Percentiles rank a stretch among this genome's conserved stretches.
Conservation (phyloP, 768 basidiomycete genomes). For the Pilatotrama ljubarskyi region DNA sequence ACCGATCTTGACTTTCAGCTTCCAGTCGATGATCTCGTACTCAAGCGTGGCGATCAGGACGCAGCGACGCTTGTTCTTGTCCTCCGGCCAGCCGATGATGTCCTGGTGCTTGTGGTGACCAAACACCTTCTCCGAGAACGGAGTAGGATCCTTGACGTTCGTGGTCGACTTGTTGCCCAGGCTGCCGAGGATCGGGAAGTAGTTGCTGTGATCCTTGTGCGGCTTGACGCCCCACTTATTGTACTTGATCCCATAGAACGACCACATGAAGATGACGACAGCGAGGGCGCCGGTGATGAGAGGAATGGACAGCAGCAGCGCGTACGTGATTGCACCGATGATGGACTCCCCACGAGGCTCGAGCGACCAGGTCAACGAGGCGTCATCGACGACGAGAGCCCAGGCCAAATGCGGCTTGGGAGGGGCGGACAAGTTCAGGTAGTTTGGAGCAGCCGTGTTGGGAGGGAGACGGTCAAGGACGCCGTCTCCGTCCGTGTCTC, state of each 20-base stretch:
- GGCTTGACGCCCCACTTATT: conserved; percentile 88
- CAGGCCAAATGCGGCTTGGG: conserved; percentile 87
- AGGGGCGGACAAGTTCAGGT: conserved; percentile 88
- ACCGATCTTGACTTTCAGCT: conserved; percentile 96
- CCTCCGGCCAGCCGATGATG: conserved; percentile 96
- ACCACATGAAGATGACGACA: conserved; percentile 89
- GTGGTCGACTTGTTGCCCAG: conserved; percentile 65
- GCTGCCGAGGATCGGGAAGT: conserved; percentile 84
- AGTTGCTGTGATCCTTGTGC: conserved; percentile 68
- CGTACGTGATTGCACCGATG: conserved; percentile 87
- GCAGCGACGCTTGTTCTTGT: conserved; percentile 86
- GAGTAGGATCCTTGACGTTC: conserved; percentile 63
- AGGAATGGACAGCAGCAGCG: conserved; percentile 77
- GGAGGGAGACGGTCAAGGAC: conserved; percentile 90
- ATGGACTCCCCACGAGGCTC: conserved; percentile 79
- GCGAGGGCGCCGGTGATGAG: conserved; percentile 83
- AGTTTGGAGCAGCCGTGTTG: conserved; percentile 82
- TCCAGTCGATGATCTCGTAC: conserved; percentile 98
- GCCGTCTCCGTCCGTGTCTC: conserved; percentile 85
- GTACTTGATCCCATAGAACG: conserved; percentile 94
- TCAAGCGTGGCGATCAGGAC: conserved; percentile 91
- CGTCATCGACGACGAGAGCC: conserved; percentile 79
- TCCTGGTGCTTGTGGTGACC: conserved; percentile 62
- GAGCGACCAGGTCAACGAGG: conserved; percentile 73
- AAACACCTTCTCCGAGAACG: conserved; percentile 73